Evolutionary conservation across 208 protist genomes (phyloP), one percentile per base, ranked within the genome.

Genomic region (Crithidia expoeki): DNA sequence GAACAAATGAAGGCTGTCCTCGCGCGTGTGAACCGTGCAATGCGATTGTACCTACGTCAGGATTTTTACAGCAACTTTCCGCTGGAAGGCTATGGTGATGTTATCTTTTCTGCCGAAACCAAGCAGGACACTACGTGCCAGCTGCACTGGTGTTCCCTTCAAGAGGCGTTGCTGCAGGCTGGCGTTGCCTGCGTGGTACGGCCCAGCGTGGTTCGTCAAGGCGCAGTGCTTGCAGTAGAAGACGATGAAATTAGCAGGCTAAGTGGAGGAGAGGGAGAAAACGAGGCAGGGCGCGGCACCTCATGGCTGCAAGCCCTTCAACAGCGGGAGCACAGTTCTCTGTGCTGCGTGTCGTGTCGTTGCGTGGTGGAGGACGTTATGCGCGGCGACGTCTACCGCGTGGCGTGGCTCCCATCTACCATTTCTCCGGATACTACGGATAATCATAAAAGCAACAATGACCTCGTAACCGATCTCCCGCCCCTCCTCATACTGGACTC

Each of bases 331-430:
- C 56, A 42, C 16, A 68, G 59, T 28, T 11, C 57, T 9, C 32
- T 74, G 9, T 80, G 83, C 34, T 62, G 61, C 51, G 30, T 44
- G 32, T 14, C 33, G n/a, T 56, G 59, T 0, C 60, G 59, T 16
- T 84, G 84, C 19, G 63, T 68, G 21, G 76, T 93, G 10, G 67
- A 79, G 36, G 80, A 85, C 58, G 84, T 88, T 5, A 32, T 89
- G 46, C 68, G 75, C 1, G 84, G 84, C 2, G 84, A 90, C 69
- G 80, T 82, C 3, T 93, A 80, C 63, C 68, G 75, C 34, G 84
- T 90, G 19, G 53, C 60, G 36, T 93, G 84, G 80, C 44, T 67
- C 16, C 30, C 49, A 1, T 42, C 2, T 25, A 47, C 21, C 12
- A 14, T 23, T 46, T 4, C 14, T 49, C 14, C 44, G 4, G 47